These are phyloP conservation scores for Cordyceps cateniannulata DNA, from an alignment of 2,329 filamentous ascomycete species.

Conservation along the genomic window DNA sequence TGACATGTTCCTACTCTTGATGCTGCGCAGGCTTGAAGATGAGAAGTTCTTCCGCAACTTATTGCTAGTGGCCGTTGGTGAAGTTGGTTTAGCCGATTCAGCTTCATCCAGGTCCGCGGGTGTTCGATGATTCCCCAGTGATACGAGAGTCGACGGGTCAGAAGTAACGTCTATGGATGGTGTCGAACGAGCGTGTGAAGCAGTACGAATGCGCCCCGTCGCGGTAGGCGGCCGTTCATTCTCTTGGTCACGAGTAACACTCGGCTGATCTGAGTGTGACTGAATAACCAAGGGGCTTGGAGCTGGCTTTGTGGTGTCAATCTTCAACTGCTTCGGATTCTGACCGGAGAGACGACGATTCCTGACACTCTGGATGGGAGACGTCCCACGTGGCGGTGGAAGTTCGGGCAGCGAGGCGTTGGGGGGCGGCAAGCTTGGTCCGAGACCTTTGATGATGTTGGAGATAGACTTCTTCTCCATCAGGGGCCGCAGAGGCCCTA, in stretches of 20 bases:
- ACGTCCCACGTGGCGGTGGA: constrained; percentile 27
- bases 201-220: not conserved
- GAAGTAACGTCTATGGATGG: constrained; percentile 16
- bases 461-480: constrained; percentile 45
- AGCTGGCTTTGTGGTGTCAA: constrained; percentile 58
- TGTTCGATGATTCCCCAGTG: constrained; percentile 27
- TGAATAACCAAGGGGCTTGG: constrained; percentile 16
- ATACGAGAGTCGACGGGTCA: constrained; percentile 22
- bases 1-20: constrained; percentile 70
- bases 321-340: constrained; percentile 77
- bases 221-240: constrained; percentile 1
- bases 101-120: constrained; percentile 31
- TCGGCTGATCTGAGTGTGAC: not conserved
- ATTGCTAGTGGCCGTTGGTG: constrained; percentile 39
- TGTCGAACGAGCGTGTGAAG: constrained; percentile 1
- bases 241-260: not conserved
- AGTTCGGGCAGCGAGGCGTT: constrained; percentile 40
- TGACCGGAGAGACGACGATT: constrained; percentile 75
- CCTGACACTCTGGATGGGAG: constrained; percentile 51
- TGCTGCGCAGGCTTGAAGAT: constrained; percentile 61
- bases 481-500: constrained; percentile 56
- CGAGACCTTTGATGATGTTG: constrained; percentile 16
- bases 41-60: constrained; percentile 61
- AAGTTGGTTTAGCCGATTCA: constrained; percentile 39
- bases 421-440: constrained; percentile 40